Evolutionary conservation across 2,329 filamentous ascomycete species (phyloP).

Genomic region (Penicillium fuscoglaucum): DNA sequence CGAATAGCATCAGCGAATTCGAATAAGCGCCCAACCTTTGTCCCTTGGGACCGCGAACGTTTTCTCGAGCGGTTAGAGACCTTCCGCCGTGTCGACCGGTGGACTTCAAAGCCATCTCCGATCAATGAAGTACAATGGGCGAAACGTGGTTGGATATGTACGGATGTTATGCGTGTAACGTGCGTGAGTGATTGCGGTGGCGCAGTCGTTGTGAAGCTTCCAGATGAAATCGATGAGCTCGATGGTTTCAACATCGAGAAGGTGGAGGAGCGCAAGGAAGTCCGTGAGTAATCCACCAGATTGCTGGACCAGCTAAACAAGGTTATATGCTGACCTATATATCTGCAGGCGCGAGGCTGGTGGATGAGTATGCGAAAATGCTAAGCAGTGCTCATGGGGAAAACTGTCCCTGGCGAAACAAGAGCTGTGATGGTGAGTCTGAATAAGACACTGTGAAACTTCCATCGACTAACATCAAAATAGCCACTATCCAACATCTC

Average conservation of each 20-base stretch:
- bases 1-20: conserved; percentile 36
- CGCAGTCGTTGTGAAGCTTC: conserved; percentile 77
- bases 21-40: conserved; percentile 65
- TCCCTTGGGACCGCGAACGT: conserved; percentile 78
- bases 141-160: conserved; percentile 86
- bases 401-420: conserved; percentile 80
- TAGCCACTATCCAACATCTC: conserved; percentile 65
- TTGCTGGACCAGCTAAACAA: no score
- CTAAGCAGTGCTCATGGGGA: conserved; percentile 75
- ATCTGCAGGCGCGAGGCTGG: conserved; percentile 59
- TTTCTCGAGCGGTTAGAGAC: conserved; percentile 80
- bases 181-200: conserved; percentile 80
- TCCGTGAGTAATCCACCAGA: conserved; percentile 36
- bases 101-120: conserved; percentile 85
- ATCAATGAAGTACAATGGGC: conserved; percentile 94
- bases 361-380: conserved; percentile 72
- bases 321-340: conserved; percentile 19
- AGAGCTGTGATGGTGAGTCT: conserved; percentile 77
- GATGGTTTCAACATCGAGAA: conserved; percentile 48
- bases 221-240: conserved; percentile 61
- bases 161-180: conserved; percentile 76
- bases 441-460: neutral
- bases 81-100: conserved; percentile 86
- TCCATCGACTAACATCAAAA: conserved; percentile 19
- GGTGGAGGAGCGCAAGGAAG: conserved; percentile 44